A percentile compares a stretch with the other conserved stretches of the same genome.
phyloP scores from a whole-genome alignment of 345 rosid species.

The Populus euphratica region DNA sequence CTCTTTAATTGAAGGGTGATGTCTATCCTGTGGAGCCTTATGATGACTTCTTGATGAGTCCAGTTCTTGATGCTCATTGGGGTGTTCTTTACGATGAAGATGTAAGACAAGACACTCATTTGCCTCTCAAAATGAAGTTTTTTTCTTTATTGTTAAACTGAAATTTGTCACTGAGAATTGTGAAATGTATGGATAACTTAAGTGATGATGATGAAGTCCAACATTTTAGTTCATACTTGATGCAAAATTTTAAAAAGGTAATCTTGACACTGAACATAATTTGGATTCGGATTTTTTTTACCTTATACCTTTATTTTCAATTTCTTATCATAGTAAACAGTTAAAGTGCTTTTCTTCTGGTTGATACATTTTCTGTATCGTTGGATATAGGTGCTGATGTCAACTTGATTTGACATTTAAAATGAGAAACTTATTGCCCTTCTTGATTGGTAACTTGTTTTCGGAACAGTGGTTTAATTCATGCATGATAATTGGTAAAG shows the following conservation, averaged over 20 bases:
- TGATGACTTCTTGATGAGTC: conserved; percentile 37
- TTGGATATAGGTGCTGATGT: background rate
- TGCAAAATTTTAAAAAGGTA: background rate
- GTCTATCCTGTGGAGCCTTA: conserved; percentile 88
- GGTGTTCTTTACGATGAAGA: conserved; percentile 80
- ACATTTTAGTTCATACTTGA: background rate
- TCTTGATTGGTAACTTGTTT: background rate
- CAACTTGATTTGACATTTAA: background rate
- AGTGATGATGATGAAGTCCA: background rate
- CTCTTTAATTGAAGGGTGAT: conserved; percentile 57
- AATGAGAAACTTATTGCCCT: background rate
- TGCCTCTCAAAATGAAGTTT: background rate
- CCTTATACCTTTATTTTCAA: background rate
- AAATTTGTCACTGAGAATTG: background rate
- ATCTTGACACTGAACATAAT: background rate
- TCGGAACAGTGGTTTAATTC: background rate
- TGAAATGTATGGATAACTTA: background rate
- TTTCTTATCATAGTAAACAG: background rate
- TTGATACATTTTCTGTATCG: background rate
- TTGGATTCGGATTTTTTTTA: background rate
- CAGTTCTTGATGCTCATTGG: conserved; percentile 92
- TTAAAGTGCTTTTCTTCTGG: background rate
- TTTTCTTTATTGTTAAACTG: background rate
- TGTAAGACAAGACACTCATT: conserved; percentile 41
- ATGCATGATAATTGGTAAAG: background rate